Evolutionary conservation across 2,329 filamentous ascomycete genomes (phyloP).

Genomic region (Pseudopithomyces maydicus): DNA sequence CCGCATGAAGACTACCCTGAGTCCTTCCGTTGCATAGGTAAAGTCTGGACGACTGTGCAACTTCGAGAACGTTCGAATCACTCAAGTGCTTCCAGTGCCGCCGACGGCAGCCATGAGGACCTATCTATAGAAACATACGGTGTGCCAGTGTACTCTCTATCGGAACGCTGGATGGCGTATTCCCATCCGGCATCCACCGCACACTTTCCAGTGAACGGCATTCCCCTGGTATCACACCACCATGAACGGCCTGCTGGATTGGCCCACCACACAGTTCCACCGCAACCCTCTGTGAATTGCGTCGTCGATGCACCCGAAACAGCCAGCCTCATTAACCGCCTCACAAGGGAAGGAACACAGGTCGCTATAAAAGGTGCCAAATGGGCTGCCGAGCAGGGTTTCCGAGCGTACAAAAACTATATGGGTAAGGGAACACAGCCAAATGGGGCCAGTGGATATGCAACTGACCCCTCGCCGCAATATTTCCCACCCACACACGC

Average conservation of each 20-base stretch:
- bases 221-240: slow-evolving; percentile 57
- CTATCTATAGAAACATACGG: slow-evolving; percentile 50
- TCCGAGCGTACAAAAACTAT: slow-evolving; percentile 80
- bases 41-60: slow-evolving; percentile 89
- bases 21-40: slow-evolving; percentile 73
- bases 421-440: slow-evolving; percentile 61
- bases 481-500: slow-evolving; percentile 81
- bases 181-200: slow-evolving; percentile 75
- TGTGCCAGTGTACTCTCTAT: slow-evolving; percentile 70
- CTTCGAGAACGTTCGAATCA: slow-evolving; percentile 44
- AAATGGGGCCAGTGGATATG: slow-evolving; percentile 22
- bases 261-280: slow-evolving; percentile 68
- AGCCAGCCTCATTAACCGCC: slow-evolving; percentile 74
- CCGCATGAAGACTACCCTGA: slow-evolving; percentile 31
- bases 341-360: slow-evolving; percentile 79
- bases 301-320: slow-evolving; percentile 73
- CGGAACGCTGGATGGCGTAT: slow-evolving; percentile 77
- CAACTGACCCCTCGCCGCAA: slow-evolving; percentile 48
- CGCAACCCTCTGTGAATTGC: slow-evolving; percentile 69
- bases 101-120: slow-evolving; percentile 42
- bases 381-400: slow-evolving; percentile 77
- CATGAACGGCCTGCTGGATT: slow-evolving; percentile 61
- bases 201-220: slow-evolving; percentile 70
- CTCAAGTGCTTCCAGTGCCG: slow-evolving; percentile 43
- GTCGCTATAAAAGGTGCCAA: slow-evolving; percentile 75